These are phyloP conservation scores for Solanum dulcamara DNA, from an alignment of 257 asterid genomes.

Conservation along the genomic window DNA sequence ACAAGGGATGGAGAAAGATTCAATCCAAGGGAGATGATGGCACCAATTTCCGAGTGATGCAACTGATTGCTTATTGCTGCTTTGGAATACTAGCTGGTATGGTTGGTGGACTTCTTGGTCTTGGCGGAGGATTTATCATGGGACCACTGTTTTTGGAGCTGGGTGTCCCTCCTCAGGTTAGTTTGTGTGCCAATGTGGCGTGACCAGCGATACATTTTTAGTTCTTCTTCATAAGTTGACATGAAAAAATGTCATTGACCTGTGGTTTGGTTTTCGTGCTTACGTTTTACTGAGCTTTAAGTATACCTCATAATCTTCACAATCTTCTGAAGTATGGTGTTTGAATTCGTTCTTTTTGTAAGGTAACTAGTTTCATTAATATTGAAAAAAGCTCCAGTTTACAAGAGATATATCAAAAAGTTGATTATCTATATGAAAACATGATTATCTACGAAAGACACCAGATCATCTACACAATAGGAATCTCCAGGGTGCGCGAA, in stretches of 20 bases:
- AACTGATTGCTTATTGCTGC: slow-evolving; percentile 54
- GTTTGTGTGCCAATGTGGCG: background rate
- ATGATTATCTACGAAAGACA: too few relatives aligned
- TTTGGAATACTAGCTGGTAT: slow-evolving; percentile 82
- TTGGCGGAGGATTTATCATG: slow-evolving; percentile 88
- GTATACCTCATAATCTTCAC: background rate
- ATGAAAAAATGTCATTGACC: background rate
- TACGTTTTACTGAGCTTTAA: background rate
- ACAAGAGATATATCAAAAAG: too few relatives aligned
- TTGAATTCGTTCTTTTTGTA: too few relatives aligned
- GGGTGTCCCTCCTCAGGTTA: slow-evolving; percentile 65
- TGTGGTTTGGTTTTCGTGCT: background rate
- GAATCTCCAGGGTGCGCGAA: too few relatives aligned
- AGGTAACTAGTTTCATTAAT: too few relatives aligned
- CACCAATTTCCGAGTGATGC: slow-evolving; percentile 44
- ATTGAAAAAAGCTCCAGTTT: too few relatives aligned
- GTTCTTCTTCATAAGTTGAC: background rate
- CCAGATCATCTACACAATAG: too few relatives aligned
- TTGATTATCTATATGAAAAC: too few relatives aligned
- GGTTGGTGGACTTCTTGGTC: slow-evolving; percentile 94
- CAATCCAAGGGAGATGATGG: slow-evolving; percentile 67
- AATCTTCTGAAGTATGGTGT: background rate
- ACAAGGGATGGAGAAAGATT: slow-evolving; percentile 79
- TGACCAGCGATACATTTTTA: background rate
- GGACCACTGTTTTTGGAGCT: slow-evolving; percentile 45